These are phyloP conservation scores for Boletellus ananiceps DNA, from an alignment of 768 basidiomycete species.

Conservation along the genomic window DNA sequence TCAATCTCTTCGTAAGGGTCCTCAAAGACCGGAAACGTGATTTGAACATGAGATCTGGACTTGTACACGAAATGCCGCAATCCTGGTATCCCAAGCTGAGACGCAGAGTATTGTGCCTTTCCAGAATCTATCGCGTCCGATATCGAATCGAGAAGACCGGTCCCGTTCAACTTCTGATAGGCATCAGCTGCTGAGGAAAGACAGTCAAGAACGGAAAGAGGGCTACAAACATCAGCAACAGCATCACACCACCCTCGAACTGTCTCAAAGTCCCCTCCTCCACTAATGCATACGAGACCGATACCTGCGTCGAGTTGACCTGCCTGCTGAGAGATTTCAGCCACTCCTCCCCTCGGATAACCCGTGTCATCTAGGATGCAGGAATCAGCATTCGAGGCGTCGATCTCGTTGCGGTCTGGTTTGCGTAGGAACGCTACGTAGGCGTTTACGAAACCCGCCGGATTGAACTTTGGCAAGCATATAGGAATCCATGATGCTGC, in stretches of 20 bases:
- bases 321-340: conserved; percentile 5
- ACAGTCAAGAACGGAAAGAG: not conserved
- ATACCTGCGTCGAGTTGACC: conserved; percentile 37
- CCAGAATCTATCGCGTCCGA: conserved; percentile 43
- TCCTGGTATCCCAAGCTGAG: conserved; percentile 82
- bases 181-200: not conserved
- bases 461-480: conserved; percentile 92
- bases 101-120: conserved; percentile 60
- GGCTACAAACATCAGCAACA: conserved; percentile 49
- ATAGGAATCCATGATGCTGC: conserved; percentile 92
- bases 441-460: conserved; percentile 84
- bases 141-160: conserved; percentile 53
- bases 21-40: conserved; percentile 82
- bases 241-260: conserved; percentile 72
- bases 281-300: conserved; percentile 76
- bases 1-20: conserved; percentile 69
- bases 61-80: conserved; percentile 95
- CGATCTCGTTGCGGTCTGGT: conserved; percentile 20
- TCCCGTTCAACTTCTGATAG: conserved; percentile 57
- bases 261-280: conserved; percentile 80
- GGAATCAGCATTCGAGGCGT: not conserved
- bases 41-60: conserved; percentile 81
- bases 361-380: not conserved
- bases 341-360: not conserved
- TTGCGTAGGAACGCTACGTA: conserved; percentile 72